These are phyloP conservation scores for Periconia sp. DNA, from an alignment of 2,329 filamentous ascomycete species.

Conservation along the genomic window DNA sequence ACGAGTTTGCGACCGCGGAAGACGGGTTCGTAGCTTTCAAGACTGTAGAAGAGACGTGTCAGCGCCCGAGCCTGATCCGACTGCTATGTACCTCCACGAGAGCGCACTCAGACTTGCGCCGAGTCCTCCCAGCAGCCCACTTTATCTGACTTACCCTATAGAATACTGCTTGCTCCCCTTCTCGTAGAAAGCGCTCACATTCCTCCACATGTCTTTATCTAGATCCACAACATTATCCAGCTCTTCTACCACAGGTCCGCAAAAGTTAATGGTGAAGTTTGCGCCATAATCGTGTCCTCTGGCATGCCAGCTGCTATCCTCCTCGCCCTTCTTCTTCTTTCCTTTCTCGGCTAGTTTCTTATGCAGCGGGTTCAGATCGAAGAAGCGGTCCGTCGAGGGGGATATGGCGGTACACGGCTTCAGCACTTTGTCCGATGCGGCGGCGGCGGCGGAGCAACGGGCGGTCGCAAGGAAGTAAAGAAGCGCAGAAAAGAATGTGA, in stretches of 20 bases:
- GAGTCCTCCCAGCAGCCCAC: too few species aligned
- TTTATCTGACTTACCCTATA: constrained; percentile 73
- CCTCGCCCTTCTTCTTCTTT: constrained; percentile 58
- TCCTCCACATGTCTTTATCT: constrained; percentile 66
- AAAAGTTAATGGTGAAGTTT: constrained; percentile 87
- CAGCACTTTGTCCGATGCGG: constrained; percentile 51
- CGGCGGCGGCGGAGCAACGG: constrained; percentile 45
- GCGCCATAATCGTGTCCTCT: constrained; percentile 77
- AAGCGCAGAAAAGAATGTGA: constrained; percentile 30
- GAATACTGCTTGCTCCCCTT: constrained; percentile 71
- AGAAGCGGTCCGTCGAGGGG: constrained; percentile 66
- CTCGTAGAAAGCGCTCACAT: constrained; percentile 80
- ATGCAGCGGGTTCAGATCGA: constrained; percentile 66
- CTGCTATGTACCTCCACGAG: too few species aligned
- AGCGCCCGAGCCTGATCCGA: too few species aligned
- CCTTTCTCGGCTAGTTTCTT: constrained; percentile 42
- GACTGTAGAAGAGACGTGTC: constrained; percentile 46
- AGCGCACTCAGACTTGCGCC: too few species aligned
- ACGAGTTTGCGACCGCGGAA: constrained; percentile 70
- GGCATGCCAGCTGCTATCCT: constrained; percentile 67
- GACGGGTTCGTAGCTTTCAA: constrained; percentile 59
- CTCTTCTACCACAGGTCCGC: constrained; percentile 73
- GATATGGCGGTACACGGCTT: constrained; percentile 68
- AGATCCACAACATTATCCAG: constrained; percentile 70
- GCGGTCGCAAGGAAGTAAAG: constrained; percentile 43